Evolutionary conservation across 108 stramenopile genomes (phyloP), one percentile per base, ranked within the genome.

Genomic region (Nitzschia sp.): DNA sequence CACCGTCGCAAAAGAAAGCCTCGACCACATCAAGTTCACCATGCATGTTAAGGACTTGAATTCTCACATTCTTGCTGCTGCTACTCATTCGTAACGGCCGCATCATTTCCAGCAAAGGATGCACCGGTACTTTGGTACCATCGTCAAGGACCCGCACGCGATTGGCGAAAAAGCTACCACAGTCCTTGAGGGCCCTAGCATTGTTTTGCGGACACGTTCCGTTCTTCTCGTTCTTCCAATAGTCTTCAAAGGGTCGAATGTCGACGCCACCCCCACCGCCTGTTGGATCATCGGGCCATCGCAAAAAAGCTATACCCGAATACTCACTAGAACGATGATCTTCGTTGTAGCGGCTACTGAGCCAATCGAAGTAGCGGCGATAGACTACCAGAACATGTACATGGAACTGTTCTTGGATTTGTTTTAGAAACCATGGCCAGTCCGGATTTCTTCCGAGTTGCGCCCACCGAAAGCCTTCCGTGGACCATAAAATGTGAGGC

Each of bases 351-450:
- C 61, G 61, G 46, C 61, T 62, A 1, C 21, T 15, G 13, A 62
- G 1, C 61, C 61, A 62, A 46, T 62, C 61, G 24, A 62, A 62
- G 33, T 62, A 62, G 2, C 61, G 35, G 19, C 61, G 61, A 45
- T 62, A 62, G 0, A 62, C 61, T 1, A 62, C 24, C n/a, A 62
- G 23, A 2, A 62, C 5, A 25, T 21, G 61, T 2, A 62, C 25
- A 1, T 62, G 61, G 46, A 32, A 59, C 2, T 32, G 8, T 33
- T n/a, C 1, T 46, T 23, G 36, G 2, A 62, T 62, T 17, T 23
- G 38, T 42, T n/a, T 11, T 24, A 62, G 61, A 46, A 62, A 62
- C 42, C 33, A 25, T 21, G 35, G 24, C 61, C 61, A 62, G 46
- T 62, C 61, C 25, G 61, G 25, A 26, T 42, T 62, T 9, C 23